phyloP scores from a whole-genome alignment of 352 stramenopile species.

The Thalassiosira sp. region DNA sequence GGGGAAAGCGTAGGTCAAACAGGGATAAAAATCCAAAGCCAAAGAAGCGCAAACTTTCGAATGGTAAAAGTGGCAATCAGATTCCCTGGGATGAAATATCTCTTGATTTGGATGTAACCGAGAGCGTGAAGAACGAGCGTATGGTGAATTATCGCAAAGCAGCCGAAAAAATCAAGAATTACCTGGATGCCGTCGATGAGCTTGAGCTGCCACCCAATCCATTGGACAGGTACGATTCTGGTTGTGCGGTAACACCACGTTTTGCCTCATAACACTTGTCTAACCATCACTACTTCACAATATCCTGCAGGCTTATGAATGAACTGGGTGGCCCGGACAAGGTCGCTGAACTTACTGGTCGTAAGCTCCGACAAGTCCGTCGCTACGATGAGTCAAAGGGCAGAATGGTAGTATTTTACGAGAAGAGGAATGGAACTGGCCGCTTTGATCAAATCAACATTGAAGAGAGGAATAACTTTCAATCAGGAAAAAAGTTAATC shows the following conservation, averaged over 20 bases:
- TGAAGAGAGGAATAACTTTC: slow-evolving; percentile 77
- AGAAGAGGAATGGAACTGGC: slow-evolving; percentile 46
- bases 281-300: too few species aligned
- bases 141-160: slow-evolving; percentile 40
- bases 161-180: slow-evolving; percentile 43
- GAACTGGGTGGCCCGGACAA: slow-evolving; percentile 70
- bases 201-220: slow-evolving; percentile 52
- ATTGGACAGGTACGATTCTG: too few species aligned
- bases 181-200: slow-evolving; percentile 45
- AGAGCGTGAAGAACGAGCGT: slow-evolving; percentile 32
- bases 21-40: not conserved
- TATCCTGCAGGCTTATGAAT: slow-evolving; percentile 82
- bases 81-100: slow-evolving; percentile 56
- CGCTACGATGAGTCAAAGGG: slow-evolving; percentile 33
- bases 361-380: slow-evolving; percentile 42
- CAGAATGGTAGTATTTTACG: slow-evolving; percentile 41
- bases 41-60: not conserved
- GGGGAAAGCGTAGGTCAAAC: not conserved
- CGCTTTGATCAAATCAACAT: slow-evolving; percentile 75
- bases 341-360: slow-evolving; percentile 83
- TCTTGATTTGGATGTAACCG: slow-evolving; percentile 9
- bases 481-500: slow-evolving; percentile 82
- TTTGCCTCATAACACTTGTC: too few species aligned
- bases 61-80: not conserved
- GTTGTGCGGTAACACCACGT: too few species aligned